These are phyloP conservation scores for Suillus tomentosus DNA, from an alignment of 768 basidiomycete species.

Conservation along the genomic window DNA sequence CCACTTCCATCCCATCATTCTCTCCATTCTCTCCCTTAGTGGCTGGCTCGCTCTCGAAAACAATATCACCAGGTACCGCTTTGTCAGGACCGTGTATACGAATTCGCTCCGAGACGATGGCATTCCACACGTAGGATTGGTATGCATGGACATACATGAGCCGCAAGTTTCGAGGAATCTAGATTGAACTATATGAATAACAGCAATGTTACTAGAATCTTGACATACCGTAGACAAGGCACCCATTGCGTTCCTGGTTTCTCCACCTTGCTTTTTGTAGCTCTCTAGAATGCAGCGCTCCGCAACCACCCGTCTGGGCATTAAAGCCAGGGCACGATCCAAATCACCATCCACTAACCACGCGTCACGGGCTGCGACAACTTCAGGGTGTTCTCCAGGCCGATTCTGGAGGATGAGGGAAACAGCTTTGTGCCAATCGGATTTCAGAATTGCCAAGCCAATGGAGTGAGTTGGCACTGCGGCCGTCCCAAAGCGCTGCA, in stretches of 20 bases:
- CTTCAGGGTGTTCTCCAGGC: constrained; percentile 91
- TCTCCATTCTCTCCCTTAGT: constrained; percentile 16
- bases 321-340: constrained; percentile 76
- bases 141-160: constrained; percentile 99
- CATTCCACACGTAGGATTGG: constrained; percentile 98
- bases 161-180: constrained; percentile 95
- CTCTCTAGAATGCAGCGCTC: constrained; percentile 92
- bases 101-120: constrained; percentile 93
- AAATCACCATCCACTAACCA: constrained; percentile 86
- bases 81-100: constrained; percentile 70
- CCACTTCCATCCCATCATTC: constrained; percentile 28
- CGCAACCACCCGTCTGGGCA: constrained; percentile 92
- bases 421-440: constrained; percentile 88
- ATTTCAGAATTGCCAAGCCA: constrained; percentile 84
- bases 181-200: constrained; percentile 14
- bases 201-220: neutral
- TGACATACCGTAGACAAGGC: constrained; percentile 73
- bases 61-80: constrained; percentile 88
- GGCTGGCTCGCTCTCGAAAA: constrained; percentile 55
- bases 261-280: constrained; percentile 77
- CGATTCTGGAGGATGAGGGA: constrained; percentile 79
- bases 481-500: constrained; percentile 99
- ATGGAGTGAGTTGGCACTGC: constrained; percentile 94
- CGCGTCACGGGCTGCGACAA: constrained; percentile 78
- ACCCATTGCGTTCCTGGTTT: constrained; percentile 83